phyloP scores from a whole-genome alignment of 78 protist genomes.

The Kipferlia bialata region DNA sequence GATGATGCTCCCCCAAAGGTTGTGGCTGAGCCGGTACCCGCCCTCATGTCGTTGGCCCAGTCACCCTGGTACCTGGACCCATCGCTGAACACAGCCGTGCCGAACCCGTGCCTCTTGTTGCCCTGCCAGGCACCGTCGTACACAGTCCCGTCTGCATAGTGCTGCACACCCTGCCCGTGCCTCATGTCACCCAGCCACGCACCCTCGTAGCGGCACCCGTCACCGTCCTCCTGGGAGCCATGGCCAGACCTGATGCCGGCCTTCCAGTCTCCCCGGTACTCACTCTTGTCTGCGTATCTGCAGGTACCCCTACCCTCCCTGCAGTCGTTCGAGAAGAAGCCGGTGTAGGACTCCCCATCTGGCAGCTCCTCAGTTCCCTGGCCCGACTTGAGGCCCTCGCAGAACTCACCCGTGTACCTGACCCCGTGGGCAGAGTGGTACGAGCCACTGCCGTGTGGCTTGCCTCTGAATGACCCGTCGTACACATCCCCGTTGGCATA shows the following conservation, averaged over 20 bases:
- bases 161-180: background rate
- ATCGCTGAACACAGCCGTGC: background rate
- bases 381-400: background rate
- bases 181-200: background rate
- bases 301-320: no score
- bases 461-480: background rate
- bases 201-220: background rate
- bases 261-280: no score
- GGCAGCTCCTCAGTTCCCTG: background rate
- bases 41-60: background rate
- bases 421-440: background rate
- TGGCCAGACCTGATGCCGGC: no score
- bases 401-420: background rate
- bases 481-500: background rate
- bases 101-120: slow-evolving; percentile 2
- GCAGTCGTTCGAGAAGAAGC: background rate
- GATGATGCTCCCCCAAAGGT: no score
- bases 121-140: background rate
- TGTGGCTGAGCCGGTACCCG: slow-evolving; percentile 2
- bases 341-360: background rate
- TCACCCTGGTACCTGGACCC: slow-evolving; percentile 16
- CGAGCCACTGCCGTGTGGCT: background rate
- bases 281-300: no score
- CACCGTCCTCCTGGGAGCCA: no score
- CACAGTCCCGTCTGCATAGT: background rate